Evolutionary conservation across 805 yeast genomes (phyloP), one percentile per base, ranked within the genome.

Genomic region (Wickerhamomyces subpelliculosus): DNA sequence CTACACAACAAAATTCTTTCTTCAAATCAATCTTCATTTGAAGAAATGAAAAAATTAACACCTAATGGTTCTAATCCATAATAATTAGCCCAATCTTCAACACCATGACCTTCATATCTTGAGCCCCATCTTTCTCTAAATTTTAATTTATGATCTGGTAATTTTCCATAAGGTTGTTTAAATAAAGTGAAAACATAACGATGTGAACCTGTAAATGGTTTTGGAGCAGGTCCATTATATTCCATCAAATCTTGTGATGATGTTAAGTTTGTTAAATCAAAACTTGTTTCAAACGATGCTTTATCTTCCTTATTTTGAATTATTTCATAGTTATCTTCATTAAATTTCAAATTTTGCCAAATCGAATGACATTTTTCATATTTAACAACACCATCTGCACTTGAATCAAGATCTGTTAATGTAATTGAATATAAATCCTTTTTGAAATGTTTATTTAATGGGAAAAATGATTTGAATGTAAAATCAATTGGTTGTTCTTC

Each of bases 51-150:
- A 36, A 39, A 50, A 37, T 52, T 50, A 5, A 43, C 39, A 11
- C 44, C 52, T 13, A 50, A 29, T 2, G 50, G 51, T 32, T 47
- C 47, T 19, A 50, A 25, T 2, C 38, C 40, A 28, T 49, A 52
- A 27, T 44, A 38, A 12, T 25, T 34, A 3, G 51, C 51, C 55
- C 54, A 52, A 24, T 43, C 45, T 14, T 43, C 36, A n/a, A 47
- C 35, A 2, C 52, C 51, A 34, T 50, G 44, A 1, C 40, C 42
- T n/a, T 42, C 24, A 20, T 40, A 41, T 13, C 40, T 34, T 1
- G 52, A 46, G 3, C 57, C 55, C 54, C 54, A 51, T 38, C 45
- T 46, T 21, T 47, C 48, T 30, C 52, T 44, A 21, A 28, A 44
- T 26, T 34, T 47, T 34, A 50, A 43, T 5, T 25, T 23, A 27